Evolutionary conservation across 805 yeast genomes (phyloP).

Genomic region (Deakozyma indianensis): DNA sequence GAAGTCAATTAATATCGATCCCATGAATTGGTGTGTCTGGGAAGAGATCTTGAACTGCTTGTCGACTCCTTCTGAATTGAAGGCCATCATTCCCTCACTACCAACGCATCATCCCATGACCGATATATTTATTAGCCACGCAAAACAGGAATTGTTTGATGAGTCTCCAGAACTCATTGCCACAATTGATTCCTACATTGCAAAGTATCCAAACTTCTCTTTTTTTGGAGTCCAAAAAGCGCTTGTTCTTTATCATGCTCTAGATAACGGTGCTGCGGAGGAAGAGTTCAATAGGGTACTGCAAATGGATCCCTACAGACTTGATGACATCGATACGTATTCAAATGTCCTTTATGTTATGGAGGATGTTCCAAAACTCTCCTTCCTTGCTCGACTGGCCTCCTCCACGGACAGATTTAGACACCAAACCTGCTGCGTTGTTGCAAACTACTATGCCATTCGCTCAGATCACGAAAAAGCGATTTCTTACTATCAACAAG

Average conservation of each 20-base stretch:
- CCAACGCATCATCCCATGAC: slow-evolving; percentile 22
- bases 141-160: slow-evolving; percentile 54
- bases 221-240: slow-evolving; percentile 75
- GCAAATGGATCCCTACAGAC: slow-evolving; percentile 61
- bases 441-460: slow-evolving; percentile 86
- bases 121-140: slow-evolving; percentile 48
- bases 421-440: slow-evolving; percentile 87
- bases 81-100: background rate
- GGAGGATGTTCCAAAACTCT: slow-evolving; percentile 74
- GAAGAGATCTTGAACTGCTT: slow-evolving; percentile 55
- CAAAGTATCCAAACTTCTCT: slow-evolving; percentile 55
- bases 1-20: slow-evolving; percentile 50
- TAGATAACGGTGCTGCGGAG: slow-evolving; percentile 76
- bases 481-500: slow-evolving; percentile 81
- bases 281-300: slow-evolving; percentile 61
- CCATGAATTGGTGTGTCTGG: slow-evolving; percentile 94
- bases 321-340: slow-evolving; percentile 84
- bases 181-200: slow-evolving; percentile 34
- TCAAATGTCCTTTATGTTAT: slow-evolving; percentile 92
- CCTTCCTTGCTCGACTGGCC: slow-evolving; percentile 77
- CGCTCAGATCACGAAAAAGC: slow-evolving; percentile 92
- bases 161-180: slow-evolving; percentile 35
- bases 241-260: slow-evolving; percentile 62
- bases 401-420: slow-evolving; percentile 71
- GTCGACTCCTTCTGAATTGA: slow-evolving; percentile 44